Evolutionary conservation across 2,329 filamentous ascomycete genomes (phyloP).

Genomic region (Colletotrichum musae): DNA sequence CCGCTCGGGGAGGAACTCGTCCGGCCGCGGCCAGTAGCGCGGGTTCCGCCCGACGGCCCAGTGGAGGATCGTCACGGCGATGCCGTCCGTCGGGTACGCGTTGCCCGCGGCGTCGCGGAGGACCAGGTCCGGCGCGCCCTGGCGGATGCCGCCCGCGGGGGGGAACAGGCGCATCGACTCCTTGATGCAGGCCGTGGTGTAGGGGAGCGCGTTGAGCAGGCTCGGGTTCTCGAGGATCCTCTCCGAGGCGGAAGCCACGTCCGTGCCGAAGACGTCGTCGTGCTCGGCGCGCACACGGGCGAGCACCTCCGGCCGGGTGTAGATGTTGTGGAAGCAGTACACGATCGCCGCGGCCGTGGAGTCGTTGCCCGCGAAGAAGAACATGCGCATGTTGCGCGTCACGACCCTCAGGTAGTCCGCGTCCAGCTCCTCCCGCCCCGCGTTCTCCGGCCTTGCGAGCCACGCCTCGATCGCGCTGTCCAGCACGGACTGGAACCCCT

Average conservation of each 20-base stretch:
- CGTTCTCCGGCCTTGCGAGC: slow-evolving; percentile 46
- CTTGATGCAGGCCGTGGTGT: slow-evolving; percentile 68
- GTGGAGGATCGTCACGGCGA: slow-evolving; percentile 58
- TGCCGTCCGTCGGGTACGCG: slow-evolving; percentile 60
- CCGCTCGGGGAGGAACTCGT: slow-evolving; percentile 64
- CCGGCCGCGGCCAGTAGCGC: slow-evolving; percentile 57
- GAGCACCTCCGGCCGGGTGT: slow-evolving; percentile 48
- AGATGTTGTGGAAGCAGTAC: slow-evolving; percentile 49
- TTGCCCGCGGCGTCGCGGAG: slow-evolving; percentile 59
- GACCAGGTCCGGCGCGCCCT: slow-evolving; percentile 54
- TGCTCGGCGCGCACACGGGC: slow-evolving; percentile 59
- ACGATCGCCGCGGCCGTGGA: slow-evolving; percentile 53
- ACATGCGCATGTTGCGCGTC: slow-evolving; percentile 49
- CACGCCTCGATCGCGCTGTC: slow-evolving; percentile 50
- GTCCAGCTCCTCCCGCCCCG: slow-evolving; percentile 42
- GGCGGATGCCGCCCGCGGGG: slow-evolving; percentile 62
- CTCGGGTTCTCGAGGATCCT: slow-evolving; percentile 52
- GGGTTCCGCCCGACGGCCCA: slow-evolving; percentile 56
- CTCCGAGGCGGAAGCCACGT: slow-evolving; percentile 14
- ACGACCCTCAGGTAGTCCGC: slow-evolving; percentile 48
- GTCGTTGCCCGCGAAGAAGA: slow-evolving; percentile 58
- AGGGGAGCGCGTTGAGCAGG: slow-evolving; percentile 65
- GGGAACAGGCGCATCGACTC: slow-evolving; percentile 69
- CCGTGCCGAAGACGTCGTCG: slow-evolving; percentile 62
- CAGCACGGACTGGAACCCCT: slow-evolving; percentile 46